Base-by-base conservation (phyloP, 345 rosid species). In the Eucalyptus marginata region DNA sequence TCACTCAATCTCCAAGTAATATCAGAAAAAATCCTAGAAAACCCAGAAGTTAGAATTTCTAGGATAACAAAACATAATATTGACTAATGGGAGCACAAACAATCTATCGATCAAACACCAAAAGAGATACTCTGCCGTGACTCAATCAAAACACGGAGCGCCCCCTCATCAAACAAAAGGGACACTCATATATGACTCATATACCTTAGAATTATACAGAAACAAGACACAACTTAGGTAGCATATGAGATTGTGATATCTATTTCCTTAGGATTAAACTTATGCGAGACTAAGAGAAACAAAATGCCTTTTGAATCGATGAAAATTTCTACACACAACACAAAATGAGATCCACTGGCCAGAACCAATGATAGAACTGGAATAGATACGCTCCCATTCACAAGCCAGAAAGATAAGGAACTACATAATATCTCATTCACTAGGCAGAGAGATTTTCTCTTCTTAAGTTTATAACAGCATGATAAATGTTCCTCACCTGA, bases 401-500 rank as follows among this genome's bases (percentile, higher is more conserved):
- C 86, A 27, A 85, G 25, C 43, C 54, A 46, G 86, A 47, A n/a
- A 85, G 51, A 56, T 46, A 18, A 0, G 88, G 27, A 87, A 22
- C 51, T 40, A 58, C 54, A 50, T 49, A 85, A 27, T 31, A 46
- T 46, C 56, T 85, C 56, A 85, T 85, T 85, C 56, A 49, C 40
- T 31, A 85, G 17, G 40, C 84, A 40, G 5, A 76, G 84, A 76
- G 83, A 76, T 6, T 36, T 76, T 76, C 83, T 20, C 12, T 76
- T 76, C 47, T 76, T 76, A 16, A 87, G 50, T 44, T 17, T 62
- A 46, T 12, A 17, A 40, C 15, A 24, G 31, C 40, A 66, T 11
- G 88, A 12, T 50, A 56, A 54, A 17, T 27, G 49, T 46, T n/a
- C 46, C 52, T 71, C 87, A 96, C 99, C 98, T 96, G 99, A 94